phyloP scores from a whole-genome alignment of 768 basidiomycete genomes.

The Paxillus ammoniavirescens region DNA sequence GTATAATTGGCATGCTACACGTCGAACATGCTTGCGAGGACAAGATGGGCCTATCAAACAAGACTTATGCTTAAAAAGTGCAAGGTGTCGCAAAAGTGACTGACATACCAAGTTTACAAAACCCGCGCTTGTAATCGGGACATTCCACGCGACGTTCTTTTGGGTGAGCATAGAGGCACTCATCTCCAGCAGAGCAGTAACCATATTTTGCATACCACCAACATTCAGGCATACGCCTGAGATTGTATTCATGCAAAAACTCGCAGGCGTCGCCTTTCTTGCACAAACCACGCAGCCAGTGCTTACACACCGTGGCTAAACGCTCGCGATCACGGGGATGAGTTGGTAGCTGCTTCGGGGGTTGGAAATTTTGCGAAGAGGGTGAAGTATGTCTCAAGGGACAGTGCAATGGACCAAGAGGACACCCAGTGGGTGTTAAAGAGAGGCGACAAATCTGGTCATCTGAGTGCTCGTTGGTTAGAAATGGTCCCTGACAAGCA shows the following conservation, averaged over 20 bases:
- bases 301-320: slow-evolving; percentile 94
- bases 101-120: slow-evolving; percentile 84
- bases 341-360: slow-evolving; percentile 75
- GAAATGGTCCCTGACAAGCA: not conserved
- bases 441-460: slow-evolving; percentile 90
- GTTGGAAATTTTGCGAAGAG: slow-evolving; percentile 86
- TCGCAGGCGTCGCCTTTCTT: slow-evolving; percentile 98
- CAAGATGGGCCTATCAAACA: slow-evolving; percentile 70
- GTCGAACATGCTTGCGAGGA: slow-evolving; percentile 88
- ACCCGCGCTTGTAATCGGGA: slow-evolving; percentile 93
- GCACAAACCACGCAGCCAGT: slow-evolving; percentile 96
- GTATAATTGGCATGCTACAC: slow-evolving; percentile 88
- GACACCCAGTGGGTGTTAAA: slow-evolving; percentile 80
- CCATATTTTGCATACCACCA: slow-evolving; percentile 99
- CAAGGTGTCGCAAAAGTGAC: slow-evolving; percentile 3
- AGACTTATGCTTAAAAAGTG: slow-evolving; percentile 3
- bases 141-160: slow-evolving; percentile 91
- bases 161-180: slow-evolving; percentile 95
- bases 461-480: slow-evolving; percentile 47
- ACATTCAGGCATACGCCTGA: slow-evolving; percentile 97
- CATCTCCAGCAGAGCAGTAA: slow-evolving; percentile 95
- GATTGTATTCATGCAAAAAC: slow-evolving; percentile 98
- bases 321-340: slow-evolving; percentile 84
- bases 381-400: slow-evolving; percentile 91
- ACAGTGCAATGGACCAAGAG: slow-evolving; percentile 88